These are phyloP conservation scores for Alternaria longipes DNA, from an alignment of 2,329 filamentous ascomycete species.

Conservation along the genomic window DNA sequence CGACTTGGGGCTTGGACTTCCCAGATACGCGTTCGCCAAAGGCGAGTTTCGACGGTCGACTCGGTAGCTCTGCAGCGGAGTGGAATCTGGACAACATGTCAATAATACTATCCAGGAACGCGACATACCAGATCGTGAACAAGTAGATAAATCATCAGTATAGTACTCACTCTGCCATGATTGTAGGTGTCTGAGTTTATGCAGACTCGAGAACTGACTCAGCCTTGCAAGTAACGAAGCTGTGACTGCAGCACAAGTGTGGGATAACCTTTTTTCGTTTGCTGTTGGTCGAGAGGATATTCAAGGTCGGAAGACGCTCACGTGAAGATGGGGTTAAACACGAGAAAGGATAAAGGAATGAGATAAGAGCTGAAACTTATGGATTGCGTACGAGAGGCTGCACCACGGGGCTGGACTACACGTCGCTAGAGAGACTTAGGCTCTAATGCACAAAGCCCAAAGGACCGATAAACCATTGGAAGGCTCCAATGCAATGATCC, in stretches of 20 bases:
- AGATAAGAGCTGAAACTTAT: not conserved
- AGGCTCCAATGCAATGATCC: not conserved
- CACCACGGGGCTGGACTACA: not conserved
- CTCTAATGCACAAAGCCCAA: not conserved
- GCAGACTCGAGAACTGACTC: not conserved
- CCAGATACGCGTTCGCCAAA: slow-evolving; percentile 6
- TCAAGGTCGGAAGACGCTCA: not conserved
- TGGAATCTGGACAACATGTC: slow-evolving; percentile 2
- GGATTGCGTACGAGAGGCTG: not conserved
- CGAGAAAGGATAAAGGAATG: not conserved
- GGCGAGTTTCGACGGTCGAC: slow-evolving; percentile 8
- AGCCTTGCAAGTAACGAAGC: not conserved
- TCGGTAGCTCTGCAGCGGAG: slow-evolving; percentile 17
- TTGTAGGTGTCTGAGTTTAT: not conserved
- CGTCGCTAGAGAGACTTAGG: slow-evolving; percentile 4
- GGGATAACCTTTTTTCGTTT: not conserved
- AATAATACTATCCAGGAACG: not conserved
- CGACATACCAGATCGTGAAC: not conserved
- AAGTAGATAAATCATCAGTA: not conserved
- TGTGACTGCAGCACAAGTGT: not conserved
- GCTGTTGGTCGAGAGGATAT: not conserved
- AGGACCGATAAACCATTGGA: not conserved
- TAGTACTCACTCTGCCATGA: not conserved
- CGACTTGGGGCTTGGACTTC: not conserved
- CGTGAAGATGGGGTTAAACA: not conserved